These are phyloP conservation scores for Brassica rapa DNA, from an alignment of 345 rosid genomes.

Conservation along the genomic window DNA sequence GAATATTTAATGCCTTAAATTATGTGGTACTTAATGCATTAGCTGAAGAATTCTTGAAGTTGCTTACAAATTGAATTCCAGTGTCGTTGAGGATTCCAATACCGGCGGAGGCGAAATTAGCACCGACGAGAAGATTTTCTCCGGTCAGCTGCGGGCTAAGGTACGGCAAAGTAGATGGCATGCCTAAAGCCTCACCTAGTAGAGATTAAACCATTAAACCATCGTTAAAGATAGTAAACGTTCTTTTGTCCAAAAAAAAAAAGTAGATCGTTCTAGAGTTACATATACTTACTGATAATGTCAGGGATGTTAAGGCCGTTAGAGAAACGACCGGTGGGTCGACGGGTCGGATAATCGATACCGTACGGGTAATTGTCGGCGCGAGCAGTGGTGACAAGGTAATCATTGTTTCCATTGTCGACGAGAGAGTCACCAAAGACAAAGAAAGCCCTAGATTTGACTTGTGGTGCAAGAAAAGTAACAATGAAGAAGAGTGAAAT, in stretches of 20 bases:
- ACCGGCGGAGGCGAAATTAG: constrained; percentile 93
- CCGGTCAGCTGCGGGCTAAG: constrained; percentile 70
- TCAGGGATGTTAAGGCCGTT: constrained; percentile 92
- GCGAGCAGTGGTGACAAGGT: constrained; percentile 75
- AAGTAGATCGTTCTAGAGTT: background rate
- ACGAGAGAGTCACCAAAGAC: constrained; percentile 84
- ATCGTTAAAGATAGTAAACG: background rate
- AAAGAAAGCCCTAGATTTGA: constrained; percentile 62
- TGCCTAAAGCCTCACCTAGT: constrained; percentile 67
- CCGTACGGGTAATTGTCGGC: constrained; percentile 84
- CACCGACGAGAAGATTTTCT: constrained; percentile 67
- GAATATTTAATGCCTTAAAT: background rate
- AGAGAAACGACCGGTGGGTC: constrained; percentile 82
- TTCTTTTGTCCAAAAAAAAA: background rate
- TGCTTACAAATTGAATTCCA: constrained; percentile 74
- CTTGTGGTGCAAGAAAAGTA: constrained; percentile 36
- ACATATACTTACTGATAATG: constrained; percentile 53
- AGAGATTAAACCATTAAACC: background rate
- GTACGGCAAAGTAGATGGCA: constrained; percentile 72
- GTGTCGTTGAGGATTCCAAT: constrained; percentile 90
- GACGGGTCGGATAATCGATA: constrained; percentile 67
- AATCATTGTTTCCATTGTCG: constrained; percentile 87
- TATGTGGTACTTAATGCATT: background rate
- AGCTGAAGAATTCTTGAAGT: background rate
- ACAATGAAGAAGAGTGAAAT: constrained; percentile 25